Evolutionary conservation across 441 rosid species (phyloP).

Genomic region (Gossypium gossypioides): DNA sequence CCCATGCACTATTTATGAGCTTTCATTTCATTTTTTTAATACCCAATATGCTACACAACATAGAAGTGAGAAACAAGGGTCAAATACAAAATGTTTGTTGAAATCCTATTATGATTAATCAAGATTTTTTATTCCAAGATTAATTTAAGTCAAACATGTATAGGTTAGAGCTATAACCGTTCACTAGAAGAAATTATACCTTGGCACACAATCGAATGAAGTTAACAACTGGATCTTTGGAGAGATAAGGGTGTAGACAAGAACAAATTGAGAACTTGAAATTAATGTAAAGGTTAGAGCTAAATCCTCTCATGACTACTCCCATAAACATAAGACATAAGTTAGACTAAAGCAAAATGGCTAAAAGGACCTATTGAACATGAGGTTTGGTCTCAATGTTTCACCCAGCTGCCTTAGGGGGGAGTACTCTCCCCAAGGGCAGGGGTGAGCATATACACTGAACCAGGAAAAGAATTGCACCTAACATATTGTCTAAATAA

Average conservation of each 20-base stretch:
- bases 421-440: neutral
- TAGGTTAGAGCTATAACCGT: neutral
- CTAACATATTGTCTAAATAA: neutral
- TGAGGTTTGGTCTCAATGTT: neutral
- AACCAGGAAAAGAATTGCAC: neutral
- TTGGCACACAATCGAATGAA: neutral
- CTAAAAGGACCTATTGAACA: neutral
- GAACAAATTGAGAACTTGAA: neutral
- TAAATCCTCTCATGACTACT: neutral
- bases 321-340: neutral
- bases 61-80: neutral
- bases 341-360: neutral
- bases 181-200: neutral
- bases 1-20: neutral
- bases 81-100: neutral
- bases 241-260: neutral
- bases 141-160: neutral
- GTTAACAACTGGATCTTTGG: neutral
- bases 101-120: neutral
- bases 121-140: neutral
- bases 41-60: neutral
- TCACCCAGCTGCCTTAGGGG: neutral
- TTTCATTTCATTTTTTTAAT: neutral
- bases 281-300: neutral
- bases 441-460: neutral